These are phyloP conservation scores for Tricharina praecox DNA, from an alignment of 495 filamentous ascomycete genomes.

Conservation along the genomic window DNA sequence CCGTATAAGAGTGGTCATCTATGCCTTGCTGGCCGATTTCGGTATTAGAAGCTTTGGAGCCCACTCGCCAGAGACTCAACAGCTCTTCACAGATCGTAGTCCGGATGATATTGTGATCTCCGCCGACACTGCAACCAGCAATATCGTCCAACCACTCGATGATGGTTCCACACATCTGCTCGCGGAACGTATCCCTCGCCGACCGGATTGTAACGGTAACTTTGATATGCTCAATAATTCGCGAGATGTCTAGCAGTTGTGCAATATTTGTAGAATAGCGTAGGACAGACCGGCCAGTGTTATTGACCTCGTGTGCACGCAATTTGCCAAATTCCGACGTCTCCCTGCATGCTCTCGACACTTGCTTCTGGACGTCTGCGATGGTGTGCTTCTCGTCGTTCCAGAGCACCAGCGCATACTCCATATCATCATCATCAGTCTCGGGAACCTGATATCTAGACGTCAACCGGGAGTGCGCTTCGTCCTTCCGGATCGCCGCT, in stretches of 20 bases:
- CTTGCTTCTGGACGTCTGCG: conserved; percentile 73
- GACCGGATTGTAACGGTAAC: conserved; percentile 91
- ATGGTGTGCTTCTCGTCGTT: conserved; percentile 98
- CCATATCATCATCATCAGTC: conserved; percentile 36
- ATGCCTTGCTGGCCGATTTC: conserved; percentile 72
- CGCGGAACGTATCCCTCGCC: conserved; percentile 80
- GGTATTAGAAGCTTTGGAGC: conserved; percentile 69
- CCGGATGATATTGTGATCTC: conserved; percentile 62
- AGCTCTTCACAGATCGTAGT: conserved; percentile 78
- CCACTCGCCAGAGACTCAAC: conserved; percentile 66
- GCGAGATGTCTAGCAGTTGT: conserved; percentile 54
- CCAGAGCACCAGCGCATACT: conserved; percentile 84
- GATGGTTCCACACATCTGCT: conserved; percentile 97
- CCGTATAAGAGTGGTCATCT: conserved; percentile 59
- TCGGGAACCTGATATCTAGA: conserved; percentile 55
- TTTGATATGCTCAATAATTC: conserved; percentile 83
- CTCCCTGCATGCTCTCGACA: conserved; percentile 72
- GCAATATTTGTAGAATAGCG: conserved; percentile 54
- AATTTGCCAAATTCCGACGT: conserved; percentile 46
- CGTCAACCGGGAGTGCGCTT: conserved; percentile 56
- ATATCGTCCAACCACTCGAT: conserved; percentile 94
- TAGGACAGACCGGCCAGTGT: conserved; percentile 68
- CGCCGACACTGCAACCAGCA: conserved; percentile 68
- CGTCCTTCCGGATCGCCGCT: conserved; percentile 62
- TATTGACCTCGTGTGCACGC: conserved; percentile 75